Percentiles rank a stretch among this genome's conserved stretches.
These are phyloP conservation scores for Cladosporium sp. DNA, from an alignment of 2,329 filamentous ascomycete species.

Conservation along the genomic window DNA sequence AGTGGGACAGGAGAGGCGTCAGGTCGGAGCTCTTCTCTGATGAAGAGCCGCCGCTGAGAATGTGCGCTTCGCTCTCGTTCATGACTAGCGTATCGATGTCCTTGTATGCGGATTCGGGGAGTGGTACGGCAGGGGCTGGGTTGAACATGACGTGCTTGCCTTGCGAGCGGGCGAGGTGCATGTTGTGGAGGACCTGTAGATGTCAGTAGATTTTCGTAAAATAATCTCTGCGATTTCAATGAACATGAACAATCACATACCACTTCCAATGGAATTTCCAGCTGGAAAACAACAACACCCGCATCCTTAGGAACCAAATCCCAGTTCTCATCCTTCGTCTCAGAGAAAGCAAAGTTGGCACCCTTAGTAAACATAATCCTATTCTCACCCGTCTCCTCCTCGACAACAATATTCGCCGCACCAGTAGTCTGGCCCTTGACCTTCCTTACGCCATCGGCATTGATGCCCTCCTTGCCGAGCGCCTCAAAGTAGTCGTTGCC, in stretches of 20 bases:
- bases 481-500: conserved; percentile 36
- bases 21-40: conserved; percentile 35
- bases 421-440: conserved; percentile 43
- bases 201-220: background rate
- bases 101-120: conserved; percentile 63
- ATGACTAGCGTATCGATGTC: conserved; percentile 75
- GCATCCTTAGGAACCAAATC: conserved; percentile 37
- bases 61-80: conserved; percentile 83
- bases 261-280: conserved; percentile 43
- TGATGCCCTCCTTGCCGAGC: conserved; percentile 41
- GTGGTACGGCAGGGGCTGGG: conserved; percentile 64
- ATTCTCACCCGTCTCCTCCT: conserved; percentile 45
- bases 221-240: no score
- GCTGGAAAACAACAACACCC: conserved; percentile 42
- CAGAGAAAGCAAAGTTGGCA: conserved; percentile 40
- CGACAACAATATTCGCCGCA: conserved; percentile 46
- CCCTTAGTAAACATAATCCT: conserved; percentile 45
- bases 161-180: conserved; percentile 23
- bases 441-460: conserved; percentile 35
- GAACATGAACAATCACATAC: conserved; percentile 20
- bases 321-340: conserved; percentile 25
- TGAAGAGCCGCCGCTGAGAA: conserved; percentile 46
- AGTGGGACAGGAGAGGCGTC: conserved; percentile 41
- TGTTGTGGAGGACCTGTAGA: conserved; percentile 29
- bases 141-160: conserved; percentile 65